phyloP scores from a whole-genome alignment of 495 filamentous ascomycete species.

The Penicillium taxi region DNA sequence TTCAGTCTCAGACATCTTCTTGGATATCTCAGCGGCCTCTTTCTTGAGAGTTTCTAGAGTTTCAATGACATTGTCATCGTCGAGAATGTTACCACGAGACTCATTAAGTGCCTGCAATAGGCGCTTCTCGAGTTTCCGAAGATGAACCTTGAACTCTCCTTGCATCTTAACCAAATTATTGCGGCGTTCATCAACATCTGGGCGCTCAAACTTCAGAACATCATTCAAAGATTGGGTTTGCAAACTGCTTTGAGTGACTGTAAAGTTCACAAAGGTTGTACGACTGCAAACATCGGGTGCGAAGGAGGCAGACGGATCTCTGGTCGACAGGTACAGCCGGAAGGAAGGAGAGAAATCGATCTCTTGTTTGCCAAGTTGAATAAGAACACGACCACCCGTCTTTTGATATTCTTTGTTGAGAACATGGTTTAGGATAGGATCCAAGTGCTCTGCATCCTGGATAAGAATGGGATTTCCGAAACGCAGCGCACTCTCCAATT shows the following conservation, averaged over 20 bases:
- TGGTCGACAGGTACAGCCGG: conserved; percentile 88
- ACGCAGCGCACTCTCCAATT: conserved; percentile 88
- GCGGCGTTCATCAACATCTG: conserved; percentile 93
- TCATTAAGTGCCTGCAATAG: conserved; percentile 93
- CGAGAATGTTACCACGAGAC: conserved; percentile 94
- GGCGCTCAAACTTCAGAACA: conserved; percentile 91
- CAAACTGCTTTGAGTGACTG: conserved; percentile 95
- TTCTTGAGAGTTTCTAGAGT: conserved; percentile 97
- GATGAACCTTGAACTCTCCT: conserved; percentile 95
- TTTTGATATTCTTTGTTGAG: conserved; percentile 99
- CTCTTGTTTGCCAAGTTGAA: conserved; percentile 96
- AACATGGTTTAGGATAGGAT: conserved; percentile 96
- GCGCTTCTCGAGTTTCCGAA: conserved; percentile 91
- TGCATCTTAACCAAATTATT: conserved; percentile 97
- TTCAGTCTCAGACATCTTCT: conserved; percentile 92
- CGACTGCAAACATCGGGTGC: conserved; percentile 97
- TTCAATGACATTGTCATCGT: conserved; percentile 96
- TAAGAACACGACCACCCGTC: conserved; percentile 96
- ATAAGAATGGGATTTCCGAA: conserved; percentile 99
- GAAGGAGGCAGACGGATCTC: conserved; percentile 93
- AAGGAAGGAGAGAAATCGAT: conserved; percentile 99
- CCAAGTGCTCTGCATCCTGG: conserved; percentile 94
- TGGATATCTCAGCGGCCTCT: conserved; percentile 89
- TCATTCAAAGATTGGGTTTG: conserved; percentile 97
- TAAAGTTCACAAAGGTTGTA: conserved; percentile 99